Percentiles rank a stretch among this genome's conserved stretches.
Evolutionary conservation across 2,329 filamentous ascomycete species (phyloP).

Genomic region (Calonectria pseudoreteaudii): DNA sequence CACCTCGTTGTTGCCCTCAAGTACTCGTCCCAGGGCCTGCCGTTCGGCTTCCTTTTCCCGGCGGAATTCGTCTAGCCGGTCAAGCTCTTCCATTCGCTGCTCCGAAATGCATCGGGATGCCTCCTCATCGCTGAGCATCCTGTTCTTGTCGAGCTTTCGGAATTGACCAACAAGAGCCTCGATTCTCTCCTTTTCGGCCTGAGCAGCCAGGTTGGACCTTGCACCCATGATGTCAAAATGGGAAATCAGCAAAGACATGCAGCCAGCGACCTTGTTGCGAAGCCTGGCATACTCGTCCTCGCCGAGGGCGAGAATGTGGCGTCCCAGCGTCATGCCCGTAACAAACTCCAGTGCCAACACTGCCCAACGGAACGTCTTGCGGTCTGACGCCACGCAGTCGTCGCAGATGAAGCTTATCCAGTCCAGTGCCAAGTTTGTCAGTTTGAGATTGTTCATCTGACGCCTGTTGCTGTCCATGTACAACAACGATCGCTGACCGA

Average conservation of each 20-base stretch:
- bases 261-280: constrained; percentile 90
- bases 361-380: constrained; percentile 97
- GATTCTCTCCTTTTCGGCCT: constrained; percentile 90
- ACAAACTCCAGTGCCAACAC: constrained; percentile 95
- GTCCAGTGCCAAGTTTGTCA: constrained; percentile 92
- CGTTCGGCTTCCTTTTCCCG: constrained; percentile 86
- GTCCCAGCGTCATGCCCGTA: constrained; percentile 95
- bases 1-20: constrained; percentile 95
- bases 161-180: constrained; percentile 84
- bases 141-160: constrained; percentile 81
- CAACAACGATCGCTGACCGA: constrained; percentile 91
- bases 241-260: constrained; percentile 96
- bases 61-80: constrained; percentile 81
- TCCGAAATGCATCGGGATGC: constrained; percentile 80
- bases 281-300: constrained; percentile 88
- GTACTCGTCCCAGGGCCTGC: constrained; percentile 87
- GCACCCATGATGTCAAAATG: constrained; percentile 99
- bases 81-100: constrained; percentile 79
- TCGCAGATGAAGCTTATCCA: constrained; percentile 99
- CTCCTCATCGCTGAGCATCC: constrained; percentile 83
- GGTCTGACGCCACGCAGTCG: constrained; percentile 92
- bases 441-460: constrained; percentile 96
- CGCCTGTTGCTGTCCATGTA: constrained; percentile 97
- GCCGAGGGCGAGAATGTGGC: constrained; percentile 90
- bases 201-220: constrained; percentile 89